These are phyloP conservation scores for Diatrype stigma DNA, from an alignment of 2,329 filamentous ascomycete species.

Conservation along the genomic window DNA sequence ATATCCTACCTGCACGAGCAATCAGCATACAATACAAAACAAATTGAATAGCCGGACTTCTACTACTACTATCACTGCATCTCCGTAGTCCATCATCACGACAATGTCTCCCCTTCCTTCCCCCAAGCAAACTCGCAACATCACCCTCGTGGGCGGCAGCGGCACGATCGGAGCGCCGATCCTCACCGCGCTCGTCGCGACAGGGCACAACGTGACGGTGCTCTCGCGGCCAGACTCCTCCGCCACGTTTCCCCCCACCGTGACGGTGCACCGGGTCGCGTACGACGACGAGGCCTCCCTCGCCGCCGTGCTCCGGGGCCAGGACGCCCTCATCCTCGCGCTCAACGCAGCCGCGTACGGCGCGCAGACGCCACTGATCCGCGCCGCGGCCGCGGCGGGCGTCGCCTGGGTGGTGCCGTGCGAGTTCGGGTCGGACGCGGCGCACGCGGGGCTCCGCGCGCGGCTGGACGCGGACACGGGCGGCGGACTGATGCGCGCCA, in stretches of 20 bases:
- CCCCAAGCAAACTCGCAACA: constrained; percentile 13
- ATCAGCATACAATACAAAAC: too few relatives aligned
- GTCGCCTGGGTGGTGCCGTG: constrained; percentile 27
- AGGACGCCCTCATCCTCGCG: constrained; percentile 30
- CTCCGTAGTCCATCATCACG: not conserved
- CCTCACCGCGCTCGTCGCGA: constrained; percentile 23
- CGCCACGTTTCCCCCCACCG: constrained; percentile 12
- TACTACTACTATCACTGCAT: too few relatives aligned
- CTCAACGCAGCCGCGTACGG: constrained; percentile 18
- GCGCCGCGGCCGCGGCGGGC: constrained; percentile 28
- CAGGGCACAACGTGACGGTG: constrained; percentile 26
- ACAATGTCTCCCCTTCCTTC: not conserved
- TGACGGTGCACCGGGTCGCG: constrained; percentile 12
- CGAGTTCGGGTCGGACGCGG: constrained; percentile 28
- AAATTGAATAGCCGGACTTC: too few relatives aligned
- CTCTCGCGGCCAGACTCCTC: constrained; percentile 26
- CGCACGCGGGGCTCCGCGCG: constrained; percentile 16
- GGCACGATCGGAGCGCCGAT: constrained; percentile 27
- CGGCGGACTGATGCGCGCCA: constrained; percentile 18
- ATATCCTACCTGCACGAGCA: too few relatives aligned
- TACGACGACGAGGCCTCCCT: constrained; percentile 25
- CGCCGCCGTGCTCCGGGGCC: constrained; percentile 23
- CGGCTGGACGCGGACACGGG: too few relatives aligned
- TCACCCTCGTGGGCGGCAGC: constrained; percentile 20
- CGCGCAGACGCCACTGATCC: constrained; percentile 23